Conservation (phyloP, 208 protist species). For the Perkinsela sp. region DNA sequence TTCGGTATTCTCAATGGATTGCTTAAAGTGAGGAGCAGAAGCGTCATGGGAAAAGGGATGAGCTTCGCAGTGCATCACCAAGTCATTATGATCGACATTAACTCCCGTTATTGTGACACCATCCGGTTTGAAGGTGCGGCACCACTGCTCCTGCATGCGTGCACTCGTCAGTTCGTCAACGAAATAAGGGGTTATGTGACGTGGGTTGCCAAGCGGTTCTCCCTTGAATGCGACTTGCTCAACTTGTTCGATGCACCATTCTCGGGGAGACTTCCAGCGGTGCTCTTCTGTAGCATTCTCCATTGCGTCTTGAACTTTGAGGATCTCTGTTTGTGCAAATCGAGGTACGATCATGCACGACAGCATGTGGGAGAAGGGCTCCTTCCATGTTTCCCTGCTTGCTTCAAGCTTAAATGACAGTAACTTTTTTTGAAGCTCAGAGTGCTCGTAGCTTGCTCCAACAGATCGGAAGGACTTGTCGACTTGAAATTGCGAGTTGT, state of each 20-base stretch:
- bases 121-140: slow-evolving; percentile 17
- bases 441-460: slow-evolving; percentile 31
- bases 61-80: slow-evolving; percentile 56
- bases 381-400: slow-evolving; percentile 36
- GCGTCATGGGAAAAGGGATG: slow-evolving; percentile 27
- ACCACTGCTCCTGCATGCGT: slow-evolving; percentile 33
- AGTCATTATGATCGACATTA: slow-evolving; percentile 36
- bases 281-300: slow-evolving; percentile 44
- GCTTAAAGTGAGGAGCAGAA: slow-evolving; percentile 28
- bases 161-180: slow-evolving; percentile 36
- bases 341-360: slow-evolving; percentile 36
- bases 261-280: slow-evolving; percentile 34
- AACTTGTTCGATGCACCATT: slow-evolving; percentile 28
- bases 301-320: slow-evolving; percentile 52
- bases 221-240: slow-evolving; percentile 59
- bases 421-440: slow-evolving; percentile 33
- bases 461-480: slow-evolving; percentile 40
- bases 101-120: slow-evolving; percentile 30
- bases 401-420: slow-evolving; percentile 31
- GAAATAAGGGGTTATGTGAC: slow-evolving; percentile 22
- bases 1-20: slow-evolving; percentile 12
- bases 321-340: slow-evolving; percentile 38
- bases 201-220: slow-evolving; percentile 36
- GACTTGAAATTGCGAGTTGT: slow-evolving; percentile 42
- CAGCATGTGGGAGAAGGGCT: slow-evolving; percentile 28